Evolutionary conservation across 306 rosid genomes (phyloP).

Genomic region (Aeschynomene evenia): DNA sequence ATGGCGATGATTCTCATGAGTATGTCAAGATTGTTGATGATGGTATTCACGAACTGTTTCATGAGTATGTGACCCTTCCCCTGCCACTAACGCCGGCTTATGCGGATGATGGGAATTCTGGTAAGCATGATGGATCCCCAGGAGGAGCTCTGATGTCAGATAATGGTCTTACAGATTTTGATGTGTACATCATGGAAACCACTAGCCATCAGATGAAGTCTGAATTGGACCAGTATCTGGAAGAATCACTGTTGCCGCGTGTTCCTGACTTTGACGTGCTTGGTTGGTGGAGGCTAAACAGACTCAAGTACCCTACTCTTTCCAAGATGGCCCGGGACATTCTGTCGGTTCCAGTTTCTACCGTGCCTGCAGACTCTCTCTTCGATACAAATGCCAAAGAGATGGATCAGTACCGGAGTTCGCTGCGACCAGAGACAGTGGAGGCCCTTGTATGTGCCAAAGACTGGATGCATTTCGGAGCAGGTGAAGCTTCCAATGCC

Average conservation of each 20-base stretch:
- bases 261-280: constrained; percentile 76
- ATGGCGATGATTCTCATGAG: constrained; percentile 68
- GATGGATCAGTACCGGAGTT: constrained; percentile 79
- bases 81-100: constrained; percentile 81
- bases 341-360: constrained; percentile 66
- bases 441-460: constrained; percentile 92
- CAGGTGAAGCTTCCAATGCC: constrained; percentile 46
- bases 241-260: constrained; percentile 82
- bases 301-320: constrained; percentile 85
- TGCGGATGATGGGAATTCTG: constrained; percentile 62
- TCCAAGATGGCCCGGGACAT: constrained; percentile 96
- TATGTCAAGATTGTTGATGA: constrained; percentile 77
- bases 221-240: constrained; percentile 87
- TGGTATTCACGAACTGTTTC: constrained; percentile 86
- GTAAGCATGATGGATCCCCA: constrained; percentile 49
- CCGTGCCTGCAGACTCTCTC: constrained; percentile 55
- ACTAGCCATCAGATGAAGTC: constrained; percentile 82
- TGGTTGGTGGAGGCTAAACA: constrained; percentile 97
- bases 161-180: constrained; percentile 84
- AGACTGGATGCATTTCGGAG: constrained; percentile 83
- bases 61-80: constrained; percentile 78
- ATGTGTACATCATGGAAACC: constrained; percentile 92
- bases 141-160: constrained; percentile 64
- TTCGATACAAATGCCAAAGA: constrained; percentile 56
- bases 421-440: constrained; percentile 78